Evolutionary conservation across 2,329 filamentous ascomycete species (phyloP), one percentile per base, ranked within the genome.

Genomic region (Bipolaris victoriae): DNA sequence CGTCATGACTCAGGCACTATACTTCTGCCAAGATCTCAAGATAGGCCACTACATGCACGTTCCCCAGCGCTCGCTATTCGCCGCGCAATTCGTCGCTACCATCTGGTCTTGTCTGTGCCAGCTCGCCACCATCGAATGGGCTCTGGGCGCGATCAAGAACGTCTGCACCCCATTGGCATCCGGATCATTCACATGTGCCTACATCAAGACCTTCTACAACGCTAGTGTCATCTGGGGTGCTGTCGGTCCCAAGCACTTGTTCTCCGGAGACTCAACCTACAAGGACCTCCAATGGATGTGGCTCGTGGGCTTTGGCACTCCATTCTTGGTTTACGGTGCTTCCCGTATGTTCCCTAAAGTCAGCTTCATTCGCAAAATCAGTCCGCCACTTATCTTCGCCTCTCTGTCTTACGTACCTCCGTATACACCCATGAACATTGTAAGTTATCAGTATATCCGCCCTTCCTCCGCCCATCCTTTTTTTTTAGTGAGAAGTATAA

Each of bases 1-100:
- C 20, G 15, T 20, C 6, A 41, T 41, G 39, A 41, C 10, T 24
- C 39, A 41, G 11, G 39, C 39, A 24, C 20, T 41, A 3, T 41
- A 41, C 39, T 41, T 41, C 39, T 41, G 39, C 39, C 39, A 41
- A 20, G 39, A 41, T 41, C 39, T 41, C 39, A 41, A 41, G 39
- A 11, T 24, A 16, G 39, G 39, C 10, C 39, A 41, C 39, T 41
- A 41, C 7, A 41, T 41, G 39, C 39, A 41, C 20, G 39, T 41
- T 24, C 39, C 39, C 2, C 39, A 41, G 39, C 39, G 39, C 10
- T 41, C 39, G 11, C 39, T 41, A 11, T 41, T 41, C 11, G 7
- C 39, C 39, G 39, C 39, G 6, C 18, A 41, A 20, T 41, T 41
- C 5, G 39, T 41, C 13, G 39, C 39, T 24, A 41, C 39, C 18